A percentile compares a stretch with the other conserved stretches of the same genome.
phyloP scores from a whole-genome alignment of 2,329 filamentous ascomycete genomes.

The Cryphonectria carpinicola region DNA sequence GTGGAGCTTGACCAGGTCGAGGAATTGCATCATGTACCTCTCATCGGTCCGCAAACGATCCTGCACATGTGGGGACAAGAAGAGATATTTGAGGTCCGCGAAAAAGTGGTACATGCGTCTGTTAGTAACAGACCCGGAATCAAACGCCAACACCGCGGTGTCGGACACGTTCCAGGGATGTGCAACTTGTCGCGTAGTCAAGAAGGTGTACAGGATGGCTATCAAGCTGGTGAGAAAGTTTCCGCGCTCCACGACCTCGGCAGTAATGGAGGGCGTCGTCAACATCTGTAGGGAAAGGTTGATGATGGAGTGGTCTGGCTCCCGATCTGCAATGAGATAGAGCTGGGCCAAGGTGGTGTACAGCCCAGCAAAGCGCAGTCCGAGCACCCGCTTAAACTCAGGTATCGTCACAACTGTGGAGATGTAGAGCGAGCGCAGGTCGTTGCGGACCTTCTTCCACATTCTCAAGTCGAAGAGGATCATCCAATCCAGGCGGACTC shows the following conservation, averaged over 20 bases:
- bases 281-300: slow-evolving; percentile 96
- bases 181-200: slow-evolving; percentile 93
- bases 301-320: slow-evolving; percentile 98
- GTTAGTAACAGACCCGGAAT: slow-evolving; percentile 93
- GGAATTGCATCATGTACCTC: slow-evolving; percentile 89
- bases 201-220: slow-evolving; percentile 95
- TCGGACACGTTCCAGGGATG: slow-evolving; percentile 89
- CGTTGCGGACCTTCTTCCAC: slow-evolving; percentile 94
- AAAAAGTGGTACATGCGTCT: slow-evolving; percentile 98
- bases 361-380: slow-evolving; percentile 89
- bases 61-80: slow-evolving; percentile 86
- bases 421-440: slow-evolving; percentile 91
- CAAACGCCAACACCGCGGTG: slow-evolving; percentile 85
- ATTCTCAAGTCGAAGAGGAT: slow-evolving; percentile 92
- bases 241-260: slow-evolving; percentile 90
- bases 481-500: slow-evolving; percentile 90
- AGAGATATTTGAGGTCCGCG: slow-evolving; percentile 87
- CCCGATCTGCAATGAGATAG: slow-evolving; percentile 92
- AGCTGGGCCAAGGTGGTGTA: slow-evolving; percentile 94
- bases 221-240: slow-evolving; percentile 96
- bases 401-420: slow-evolving; percentile 95
- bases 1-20: slow-evolving; percentile 93
- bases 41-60: slow-evolving; percentile 80
- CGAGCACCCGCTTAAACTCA: slow-evolving; percentile 92
- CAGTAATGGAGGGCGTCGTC: slow-evolving; percentile 94